Evolutionary conservation across 345 rosid genomes (phyloP), one percentile per base, ranked within the genome.

Genomic region (Melaleuca quinquenervia): DNA sequence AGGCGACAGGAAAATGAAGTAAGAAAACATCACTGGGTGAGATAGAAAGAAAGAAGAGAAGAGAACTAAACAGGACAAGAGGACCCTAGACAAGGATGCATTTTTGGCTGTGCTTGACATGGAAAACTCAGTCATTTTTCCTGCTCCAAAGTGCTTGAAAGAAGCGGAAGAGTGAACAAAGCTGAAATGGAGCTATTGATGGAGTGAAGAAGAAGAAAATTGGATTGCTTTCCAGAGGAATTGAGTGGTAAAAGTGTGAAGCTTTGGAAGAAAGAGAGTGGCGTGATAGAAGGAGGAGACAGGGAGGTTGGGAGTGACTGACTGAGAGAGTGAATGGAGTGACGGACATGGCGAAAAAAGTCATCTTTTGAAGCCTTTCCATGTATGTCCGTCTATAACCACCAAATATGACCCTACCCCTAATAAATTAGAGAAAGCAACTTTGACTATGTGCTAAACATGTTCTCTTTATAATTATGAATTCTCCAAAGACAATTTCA

Each of bases 1-100:
- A 29, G 96, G 97, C 3, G 91, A 93, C 91, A 95, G 91, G 92
- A 93, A 91, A 87, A 94, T 85, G 50, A 70, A 70, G 78, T 70
- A 70, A 70, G 78, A 70, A 45, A 70, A 70, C 78, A 21, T 16
- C 78, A 70, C 78, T 2, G 90, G 50, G 90, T 94, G 90, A 64
- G 90, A 92, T 84, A 85, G 24, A 62, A 85, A 50, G 56, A 70
- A 85, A 36, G 85, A 84, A 41, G 53, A 22, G 50, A 53, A 41
- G 29, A 74, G 62, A 4, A 78, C 36, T 26, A 54, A 52, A n/a
- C 32, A 74, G 36, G 82, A 82, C 14, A 85, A 41, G 70, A 80
- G 52, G 50, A 82, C 54, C 29, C 36, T 82, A 10, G 84, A 84
- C 44, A 83, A 86, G 83, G 83, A 82, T 49, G 60, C n/a, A 21